phyloP scores from a whole-genome alignment of 129 eudicot species.

The Escallonia herrerae region DNA sequence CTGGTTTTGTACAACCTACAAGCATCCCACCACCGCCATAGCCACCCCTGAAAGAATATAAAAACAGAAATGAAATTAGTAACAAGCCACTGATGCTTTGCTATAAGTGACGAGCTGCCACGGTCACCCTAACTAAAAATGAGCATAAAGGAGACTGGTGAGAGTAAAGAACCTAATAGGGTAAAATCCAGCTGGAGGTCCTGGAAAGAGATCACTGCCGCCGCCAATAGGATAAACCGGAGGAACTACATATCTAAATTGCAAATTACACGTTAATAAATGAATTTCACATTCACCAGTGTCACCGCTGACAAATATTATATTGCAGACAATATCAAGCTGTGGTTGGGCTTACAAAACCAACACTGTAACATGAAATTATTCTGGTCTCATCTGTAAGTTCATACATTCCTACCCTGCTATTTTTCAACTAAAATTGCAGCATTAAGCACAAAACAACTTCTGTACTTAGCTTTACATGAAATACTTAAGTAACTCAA shows the following conservation, averaged over 20 bases:
- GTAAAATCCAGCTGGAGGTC: constrained; percentile 70
- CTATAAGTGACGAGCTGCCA: background rate
- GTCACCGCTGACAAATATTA: no score
- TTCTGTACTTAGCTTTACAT: no score
- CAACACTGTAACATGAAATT: no score
- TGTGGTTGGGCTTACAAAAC: no score
- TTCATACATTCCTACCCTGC: no score
- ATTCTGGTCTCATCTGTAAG: no score
- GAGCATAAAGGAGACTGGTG: background rate
- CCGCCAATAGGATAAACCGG: constrained; percentile 52
- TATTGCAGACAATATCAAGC: no score
- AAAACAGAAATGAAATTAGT: background rate
- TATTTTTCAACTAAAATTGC: no score
- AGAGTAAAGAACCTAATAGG: constrained; percentile 44
- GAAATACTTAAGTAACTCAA: no score
- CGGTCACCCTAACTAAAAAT: background rate
- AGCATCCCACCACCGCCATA: constrained; percentile 59
- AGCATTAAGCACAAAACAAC: no score
- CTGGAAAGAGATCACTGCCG: constrained; percentile 61
- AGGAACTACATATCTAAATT: constrained; percentile 51
- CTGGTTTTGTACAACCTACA: constrained; percentile 36
- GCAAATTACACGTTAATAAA: background rate
- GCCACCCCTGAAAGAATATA: constrained; percentile 46
- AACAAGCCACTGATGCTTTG: no score
- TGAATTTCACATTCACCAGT: background rate